A percentile compares a stretch with the other conserved stretches of the same genome.
Evolutionary conservation across 257 asterid species (phyloP).

Genomic region (Solanum gandarillasii): DNA sequence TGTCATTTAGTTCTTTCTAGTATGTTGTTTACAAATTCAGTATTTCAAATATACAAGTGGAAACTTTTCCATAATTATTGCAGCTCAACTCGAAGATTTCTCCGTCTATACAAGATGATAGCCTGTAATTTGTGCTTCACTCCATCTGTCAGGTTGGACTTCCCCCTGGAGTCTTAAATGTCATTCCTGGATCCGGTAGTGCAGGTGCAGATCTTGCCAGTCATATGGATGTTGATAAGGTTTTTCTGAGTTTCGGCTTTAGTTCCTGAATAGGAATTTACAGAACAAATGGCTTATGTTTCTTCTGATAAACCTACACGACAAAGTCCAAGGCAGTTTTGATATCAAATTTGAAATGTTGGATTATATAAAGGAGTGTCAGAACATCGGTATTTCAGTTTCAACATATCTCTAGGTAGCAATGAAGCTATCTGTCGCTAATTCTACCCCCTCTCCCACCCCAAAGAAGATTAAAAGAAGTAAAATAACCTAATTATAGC

Average conservation of each 20-base stretch:
- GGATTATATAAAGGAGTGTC: background rate
- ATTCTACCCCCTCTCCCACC: background rate
- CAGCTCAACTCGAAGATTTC: background rate
- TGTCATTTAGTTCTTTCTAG: background rate
- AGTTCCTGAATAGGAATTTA: background rate
- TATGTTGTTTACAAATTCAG: background rate
- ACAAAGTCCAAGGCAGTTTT: background rate
- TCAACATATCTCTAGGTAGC: background rate
- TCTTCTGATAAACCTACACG: background rate
- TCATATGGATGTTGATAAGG: constrained; percentile 86
- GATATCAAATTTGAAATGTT: background rate
- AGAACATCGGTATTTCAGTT: background rate
- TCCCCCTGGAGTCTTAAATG: constrained; percentile 63
- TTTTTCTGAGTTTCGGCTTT: background rate
- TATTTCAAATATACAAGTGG: background rate
- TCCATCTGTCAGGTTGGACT: constrained; percentile 8
- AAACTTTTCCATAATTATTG: background rate
- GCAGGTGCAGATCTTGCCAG: constrained; percentile 80
- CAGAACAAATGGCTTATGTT: background rate
- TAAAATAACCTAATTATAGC: background rate
- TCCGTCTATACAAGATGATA: background rate
- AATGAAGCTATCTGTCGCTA: background rate
- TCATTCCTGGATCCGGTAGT: constrained; percentile 59
- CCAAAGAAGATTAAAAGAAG: background rate
- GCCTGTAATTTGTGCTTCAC: background rate